Evolutionary conservation across 768 basidiomycete species (phyloP).

Genomic region (Termitomyces sp.): DNA sequence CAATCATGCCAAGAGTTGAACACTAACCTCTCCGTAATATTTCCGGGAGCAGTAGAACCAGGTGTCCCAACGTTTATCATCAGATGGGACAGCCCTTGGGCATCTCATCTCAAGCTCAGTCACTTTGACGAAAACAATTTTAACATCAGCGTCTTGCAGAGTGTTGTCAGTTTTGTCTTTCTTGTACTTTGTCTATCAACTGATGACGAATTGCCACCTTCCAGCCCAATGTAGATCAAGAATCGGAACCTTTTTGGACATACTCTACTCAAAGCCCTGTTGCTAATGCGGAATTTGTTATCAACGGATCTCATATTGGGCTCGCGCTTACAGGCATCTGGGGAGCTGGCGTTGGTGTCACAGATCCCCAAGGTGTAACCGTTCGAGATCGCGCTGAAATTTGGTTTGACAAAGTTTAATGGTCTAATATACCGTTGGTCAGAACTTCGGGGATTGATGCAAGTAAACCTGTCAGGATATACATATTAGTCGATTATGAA

Average conservation of each 20-base stretch:
- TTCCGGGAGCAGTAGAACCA: constrained; percentile 17
- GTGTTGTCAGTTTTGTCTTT: constrained; percentile 12
- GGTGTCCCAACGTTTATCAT: constrained; percentile 20
- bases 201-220: not conserved
- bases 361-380: constrained; percentile 12
- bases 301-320: constrained; percentile 8
- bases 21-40: constrained; percentile 13
- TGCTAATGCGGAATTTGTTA: constrained; percentile 12
- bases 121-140: constrained; percentile 22
- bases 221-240: constrained; percentile 15
- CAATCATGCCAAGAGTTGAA: constrained; percentile 12
- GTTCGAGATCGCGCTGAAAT: constrained; percentile 20
- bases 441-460: not conserved
- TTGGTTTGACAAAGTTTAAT: constrained; percentile 18
- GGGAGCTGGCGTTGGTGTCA: constrained; percentile 17
- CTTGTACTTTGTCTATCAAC: not conserved
- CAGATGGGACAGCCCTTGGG: constrained; percentile 14
- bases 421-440: not conserved
- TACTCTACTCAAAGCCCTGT: not conserved
- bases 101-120: constrained; percentile 15
- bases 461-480: not conserved
- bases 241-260: constrained; percentile 19
- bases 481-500: not conserved
- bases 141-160: constrained; percentile 13
- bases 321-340: constrained; percentile 16